Base-by-base conservation (phyloP, 1,139 yeast genomes). In the Saccharomyces uvarum region DNA sequence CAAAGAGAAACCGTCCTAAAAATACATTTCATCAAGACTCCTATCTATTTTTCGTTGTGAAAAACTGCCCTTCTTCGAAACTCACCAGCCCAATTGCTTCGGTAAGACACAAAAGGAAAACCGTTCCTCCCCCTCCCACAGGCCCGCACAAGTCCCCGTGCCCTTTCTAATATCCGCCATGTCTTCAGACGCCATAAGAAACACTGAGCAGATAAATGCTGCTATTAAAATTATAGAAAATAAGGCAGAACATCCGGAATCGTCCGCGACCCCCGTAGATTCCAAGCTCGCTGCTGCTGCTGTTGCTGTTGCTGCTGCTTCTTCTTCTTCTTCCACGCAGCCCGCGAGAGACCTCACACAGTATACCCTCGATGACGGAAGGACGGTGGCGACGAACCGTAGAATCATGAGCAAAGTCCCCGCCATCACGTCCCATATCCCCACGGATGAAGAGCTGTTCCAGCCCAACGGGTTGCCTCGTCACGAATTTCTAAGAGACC, bases 151-250 rank as follows among this genome's bases (percentile, higher is more conserved):
- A 14, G 41, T 7, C 4, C 16, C 41, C 4, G 41, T 33, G 26
- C 44, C 19, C 19, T 9, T 38, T 19, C 24, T 33, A 3, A 16
- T n/a, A 38, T 24, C 24, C 24, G 24, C 44, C 16, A 38, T 38
- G 44, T 38, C 44, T 38, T 38, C 61, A 2, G 65, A 61, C 51
- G 67, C 67, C 24, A 59, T 62, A 51, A 50, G 61, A 56, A 81
- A 82, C 63, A 75, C 84, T 3, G 74, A 75, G 53, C 86, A 84
- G 69, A 80, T 84, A 58, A 84, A 84, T 65, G 88, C 88, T 64
- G 96, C 96, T 13, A 74, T 89, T 57, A 77, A 82, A 56, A 95
- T 91, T 41, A 78, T 89, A 63, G 80, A 82, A 62, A 76, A 78
- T 57, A 82, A 83, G 65, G 69, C 73, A 44, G 61, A 58, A 2